These are phyloP conservation scores for Heterobasidion irregulare DNA, from an alignment of 1,284 basidiomycete species.

Conservation along the genomic window DNA sequence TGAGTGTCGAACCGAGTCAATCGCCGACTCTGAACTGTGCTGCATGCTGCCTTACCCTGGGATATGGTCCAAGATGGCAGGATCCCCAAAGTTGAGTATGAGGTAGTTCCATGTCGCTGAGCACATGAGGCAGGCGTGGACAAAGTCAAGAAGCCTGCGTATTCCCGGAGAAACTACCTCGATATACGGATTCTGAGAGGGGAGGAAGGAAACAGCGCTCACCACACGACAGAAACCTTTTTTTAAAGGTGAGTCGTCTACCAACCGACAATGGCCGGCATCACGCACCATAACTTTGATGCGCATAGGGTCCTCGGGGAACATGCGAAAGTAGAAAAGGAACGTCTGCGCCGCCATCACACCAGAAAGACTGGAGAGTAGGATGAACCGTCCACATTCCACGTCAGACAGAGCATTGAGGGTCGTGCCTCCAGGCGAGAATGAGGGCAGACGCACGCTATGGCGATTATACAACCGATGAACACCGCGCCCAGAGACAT, in stretches of 20 bases:
- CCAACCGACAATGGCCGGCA: neutral
- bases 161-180: neutral
- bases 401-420: too few species aligned
- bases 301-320: constrained; percentile 9
- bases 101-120: constrained; percentile 30
- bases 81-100: constrained; percentile 27
- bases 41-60: constrained; percentile 22
- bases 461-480: constrained; percentile 7
- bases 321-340: constrained; percentile 14
- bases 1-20: constrained; percentile 10
- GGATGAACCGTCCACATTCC: too few species aligned
- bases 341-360: constrained; percentile 13
- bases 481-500: constrained; percentile 7
- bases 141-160: constrained; percentile 22
- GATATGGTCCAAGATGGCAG: constrained; percentile 22
- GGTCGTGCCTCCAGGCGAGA: too few species aligned
- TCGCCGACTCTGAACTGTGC: too few species aligned
- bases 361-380: constrained; percentile 13
- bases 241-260: neutral
- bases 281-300: constrained; percentile 12
- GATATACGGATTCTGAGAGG: too few species aligned
- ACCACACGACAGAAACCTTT: constrained; percentile 6
- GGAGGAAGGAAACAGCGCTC: neutral
- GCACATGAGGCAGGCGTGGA: constrained; percentile 28
- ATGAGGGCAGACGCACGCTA: constrained; percentile 2